Evolutionary conservation across 495 filamentous ascomycete genomes (phyloP), one percentile per base, ranked within the genome.

Genomic region (Hypoxylon perforatum): DNA sequence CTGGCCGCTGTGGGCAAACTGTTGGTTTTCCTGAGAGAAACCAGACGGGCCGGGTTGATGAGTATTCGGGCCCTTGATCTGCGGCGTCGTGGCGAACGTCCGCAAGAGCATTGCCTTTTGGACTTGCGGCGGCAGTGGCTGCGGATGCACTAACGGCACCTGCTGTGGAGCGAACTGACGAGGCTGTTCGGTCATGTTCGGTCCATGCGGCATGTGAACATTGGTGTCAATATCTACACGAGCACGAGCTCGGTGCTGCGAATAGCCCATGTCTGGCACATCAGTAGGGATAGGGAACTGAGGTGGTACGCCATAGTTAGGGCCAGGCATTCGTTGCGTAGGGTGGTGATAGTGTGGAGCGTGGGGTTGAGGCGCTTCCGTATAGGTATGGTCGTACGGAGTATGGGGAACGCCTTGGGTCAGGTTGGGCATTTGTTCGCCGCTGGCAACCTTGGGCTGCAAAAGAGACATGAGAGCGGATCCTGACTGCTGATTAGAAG

Each of bases 391-490:
- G 52, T 76, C 84, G 55, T 77, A 60, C 2, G 81, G 78, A 3
- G 78, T 78, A 47, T 79, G 76, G 21, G 76, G 75, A 10, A 66
- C 59, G 15, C 36, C 61, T 48, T 65, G 59, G 19, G 15, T 9
- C 28, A 65, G 65, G 36, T 36, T 50, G 21, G 56, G 28, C 44
- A 47, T 21, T 30, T 41, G 41, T 14, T 45, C 54, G 14, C 65
- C 50, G 73, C 75, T 30, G 22, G 33, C 75, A 71, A 39, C 81
- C 48, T 44, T 62, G 3, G 72, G 63, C 39, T 72, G 81, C 22
- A 92, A 72, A 44, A 92, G 79, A 11, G 85, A 83, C 45, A 91
- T 78, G 33, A 91, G 80, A 28, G 83, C 81, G 65, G 85, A 82
- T 1, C 73, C 76, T 2, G 71, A 49, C n/a, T 71, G 65, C 14